Percentiles rank a stretch among this genome's conserved stretches.
phyloP scores from a whole-genome alignment of 2,329 filamentous ascomycete species.

The Ophioceras dolichostomum region DNA sequence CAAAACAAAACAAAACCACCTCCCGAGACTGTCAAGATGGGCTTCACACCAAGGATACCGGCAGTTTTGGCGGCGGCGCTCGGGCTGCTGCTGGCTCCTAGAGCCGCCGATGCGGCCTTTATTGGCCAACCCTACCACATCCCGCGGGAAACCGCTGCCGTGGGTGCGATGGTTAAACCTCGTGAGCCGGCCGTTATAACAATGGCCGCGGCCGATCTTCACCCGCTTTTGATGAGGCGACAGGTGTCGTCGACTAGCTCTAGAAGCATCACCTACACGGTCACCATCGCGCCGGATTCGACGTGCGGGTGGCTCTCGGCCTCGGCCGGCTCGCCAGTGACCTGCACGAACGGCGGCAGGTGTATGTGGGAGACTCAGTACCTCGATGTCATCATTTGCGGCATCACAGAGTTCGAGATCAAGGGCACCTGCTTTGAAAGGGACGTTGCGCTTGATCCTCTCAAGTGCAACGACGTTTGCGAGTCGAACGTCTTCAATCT shows the following conservation, averaged over 20 bases:
- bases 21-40: too few species aligned
- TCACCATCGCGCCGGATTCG: slow-evolving; percentile 5
- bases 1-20: too few species aligned
- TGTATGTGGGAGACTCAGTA: slow-evolving; percentile 5
- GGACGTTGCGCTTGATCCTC: slow-evolving; percentile 1
- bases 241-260: neutral
- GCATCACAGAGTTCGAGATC: neutral
- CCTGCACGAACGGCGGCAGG: slow-evolving; percentile 3
- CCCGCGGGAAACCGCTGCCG: too few species aligned
- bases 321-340: slow-evolving; percentile 4
- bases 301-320: slow-evolving; percentile 7
- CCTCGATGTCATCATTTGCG: slow-evolving; percentile 5
- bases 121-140: too few species aligned
- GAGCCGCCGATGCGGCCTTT: too few species aligned
- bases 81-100: too few species aligned
- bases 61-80: too few species aligned
- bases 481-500: slow-evolving; percentile 5
- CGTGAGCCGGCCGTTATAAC: too few species aligned
- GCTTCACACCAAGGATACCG: too few species aligned
- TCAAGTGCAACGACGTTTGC: slow-evolving; percentile 6
- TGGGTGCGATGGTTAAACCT: too few species aligned
- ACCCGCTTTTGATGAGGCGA: too few species aligned
- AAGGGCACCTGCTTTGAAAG: neutral
- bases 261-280: neutral
- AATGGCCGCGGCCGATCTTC: too few species aligned